Evolutionary conservation across 352 stramenopile genomes (phyloP), one percentile per base, ranked within the genome.

Genomic region (Globisporangium alternatum): DNA sequence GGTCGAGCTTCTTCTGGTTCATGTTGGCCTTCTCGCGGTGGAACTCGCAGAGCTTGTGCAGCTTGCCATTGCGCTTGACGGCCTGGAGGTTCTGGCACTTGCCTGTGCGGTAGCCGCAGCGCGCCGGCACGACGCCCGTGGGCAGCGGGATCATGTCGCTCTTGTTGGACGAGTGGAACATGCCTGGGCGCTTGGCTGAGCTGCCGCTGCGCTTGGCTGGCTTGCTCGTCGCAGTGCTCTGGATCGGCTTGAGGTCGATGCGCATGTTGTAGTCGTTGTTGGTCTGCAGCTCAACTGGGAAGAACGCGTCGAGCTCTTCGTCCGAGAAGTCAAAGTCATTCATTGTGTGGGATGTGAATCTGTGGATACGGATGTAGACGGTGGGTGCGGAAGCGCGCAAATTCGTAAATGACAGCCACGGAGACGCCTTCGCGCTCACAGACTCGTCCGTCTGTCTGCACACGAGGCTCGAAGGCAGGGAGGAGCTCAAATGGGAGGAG

Each of bases 1-100:
- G 82, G 68, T 93, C 85, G 56, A 93, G 73, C 65, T 93, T 93
- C 73, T 91, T 91, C 65, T 93, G 85, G 72, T 91, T 93, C 59
- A 87, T 71, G 72, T 93, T 93, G 63, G 82, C 82, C 62, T 89
- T 88, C 65, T 90, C 82, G 68, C 85, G 82, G 62, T 93, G 85
- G 70, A 90, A 91, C 62, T 93, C 85, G 74, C 85, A 93, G 41
- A 93, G 69, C 62, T 93, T 93, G 81, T 93, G 85, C 55, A 90
- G 72, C 72, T 86, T 90, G 62, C 85, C 85, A 55, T 93, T 91
- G 74, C 82, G 82, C 70, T 93, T 93, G 43, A 90, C 69, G 4
- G 84, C 79, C 66, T 90, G 84, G 54, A 91, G 68, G 68, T 93
- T 90, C 67, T 74, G 77, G 72, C 84, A 93, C 67, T 93, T 93